Evolutionary conservation across 1,284 basidiomycete genomes (phyloP), one percentile per base, ranked within the genome.

Genomic region (Schizophyllum commune): DNA sequence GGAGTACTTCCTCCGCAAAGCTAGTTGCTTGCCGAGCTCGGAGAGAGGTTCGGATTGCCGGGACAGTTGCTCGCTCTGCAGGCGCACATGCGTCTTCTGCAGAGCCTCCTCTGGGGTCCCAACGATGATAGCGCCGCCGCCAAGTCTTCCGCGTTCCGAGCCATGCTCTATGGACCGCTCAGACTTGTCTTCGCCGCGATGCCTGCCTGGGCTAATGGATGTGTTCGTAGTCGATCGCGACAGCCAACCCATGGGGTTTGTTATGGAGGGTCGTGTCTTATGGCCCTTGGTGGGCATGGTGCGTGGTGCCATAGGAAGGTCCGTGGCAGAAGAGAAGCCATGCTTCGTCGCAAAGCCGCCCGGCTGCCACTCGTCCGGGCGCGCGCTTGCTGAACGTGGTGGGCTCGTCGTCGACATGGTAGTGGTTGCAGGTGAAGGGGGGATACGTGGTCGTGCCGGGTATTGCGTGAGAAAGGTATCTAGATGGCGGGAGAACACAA

Each of bases 21-120:
- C 39, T 17, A 47, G 9, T 17, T 47, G 39, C 39, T 47, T 47
- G 9, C 39, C 39, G 9, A 47, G 39, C 39, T 47, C 39, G 39
- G 39, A 47, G 4, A 47, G 39, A 47, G 39, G 39, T 47, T 47
- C 39, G 9, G 39, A 11, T 17, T 47, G 39, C 39, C 5, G 27
- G 27, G 39, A 11, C 8, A 13, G 39, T 8, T 47, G 39, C 39
- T 47, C 39, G 39, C 39, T 47, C 39, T 47, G 39, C 32, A 76
- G 70, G 54, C 76, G 70, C 5, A 78, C 74, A 19, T 73, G 69
- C 0, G 78, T 76, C 56, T 77, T 77, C 52, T 75, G 68, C 27
- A 91, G 75, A 33, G 89, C 89, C 58, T 92, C 89, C 63, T 87
- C 83, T 2, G 89, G 88, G 0, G 89, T 91, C 63, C 85, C 78